Evolutionary conservation across 306 rosid genomes (phyloP), one percentile per base, ranked within the genome.

Genomic region (Prunus davidiana): DNA sequence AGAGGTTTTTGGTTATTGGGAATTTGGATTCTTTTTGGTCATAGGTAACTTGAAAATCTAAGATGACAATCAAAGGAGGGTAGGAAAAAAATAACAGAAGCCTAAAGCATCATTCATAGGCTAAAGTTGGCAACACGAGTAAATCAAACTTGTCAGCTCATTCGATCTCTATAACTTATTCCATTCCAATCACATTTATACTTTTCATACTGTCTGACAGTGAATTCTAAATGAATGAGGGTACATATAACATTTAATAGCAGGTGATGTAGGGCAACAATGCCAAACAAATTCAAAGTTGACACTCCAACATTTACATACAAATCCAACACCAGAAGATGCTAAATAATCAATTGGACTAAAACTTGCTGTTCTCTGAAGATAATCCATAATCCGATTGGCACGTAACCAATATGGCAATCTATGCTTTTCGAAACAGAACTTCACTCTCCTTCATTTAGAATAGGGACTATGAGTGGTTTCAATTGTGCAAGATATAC

Each of bases 401-500:
- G 67, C 2, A 51, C 63, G 72, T 56, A 81, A 73, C 83, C 74
- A 66, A 81, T 47, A 78, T 73, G 64, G 72, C 66, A 38, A 76
- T 82, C 64, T 32, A 71, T 64, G 70, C 25, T 67, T 79, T 67
- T 70, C 28, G 68, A 47, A 47, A 64, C 34, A 51, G 5, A 71
- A 45, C 82, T 58, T 90, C 84, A 92, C 73, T 90, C 93, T 4
- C 91, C 89, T 64, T 88, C 97, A 62, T 20, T 92, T 84, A 92
- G 81, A 78, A 92, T 83, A 9, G 97, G 97, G 51, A 90, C 96
- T 50, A 92, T 92, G 78, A 92, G 97, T 1, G 97, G 97, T 52
- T 92, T 92, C 97, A 90, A 88, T 83, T 92, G 97, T 54, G 97
- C 97, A 69, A 92, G 79, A 78, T 90, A 92, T 78, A 92, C 96